Evolutionary conservation across 225 moss, liverwort and hornwort genomes (phyloP), one percentile per base, ranked within the genome.

Genomic region (Bryum argenteum): DNA sequence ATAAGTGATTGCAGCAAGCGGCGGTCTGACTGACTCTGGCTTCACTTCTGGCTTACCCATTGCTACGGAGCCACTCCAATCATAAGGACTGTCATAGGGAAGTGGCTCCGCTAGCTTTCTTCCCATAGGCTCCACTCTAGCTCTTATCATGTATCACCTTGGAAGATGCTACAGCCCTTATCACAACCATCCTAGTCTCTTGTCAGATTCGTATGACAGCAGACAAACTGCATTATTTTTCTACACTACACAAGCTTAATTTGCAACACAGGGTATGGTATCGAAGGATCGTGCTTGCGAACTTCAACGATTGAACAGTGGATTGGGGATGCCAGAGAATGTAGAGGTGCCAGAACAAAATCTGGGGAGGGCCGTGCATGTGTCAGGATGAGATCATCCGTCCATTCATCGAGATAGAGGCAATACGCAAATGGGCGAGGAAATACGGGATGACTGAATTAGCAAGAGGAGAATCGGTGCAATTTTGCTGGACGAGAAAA

Each of bases 91-190:
- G 63, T 20, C 58, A 53, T 75, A 3, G 75, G 69, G 75, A 79
- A 58, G 28, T 65, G 70, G 64, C 43, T 51, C 16, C 0, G 1
- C 69, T 42, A 48, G 63, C 73, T 55, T 51, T 23, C 48, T 23
- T 48, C 58, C 38, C 20, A 16, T 54, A 50, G 55, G 24, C 50
- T 26, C 44, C 11, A 44, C 19, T 2, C 50, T 28, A 16, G 67
- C 80, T 48, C 80, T 76, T 80, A 80, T 80, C 76, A 67, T 56
- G 41, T 61, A 62, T 56, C 66, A 20, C 55, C 71, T 76, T 48
- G 76, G 76, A 51, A 20, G 21, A 56, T 45, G 65, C 70, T 42
- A 16, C 65, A 19, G 75, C 79, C 60, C 65, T 70, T 71, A 79
- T 75, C 75, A 70, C 38, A 33, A 33, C 33, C 33, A 33, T 33